Base-by-base conservation (phyloP, 192 early-diverging fungal genomes). In the Chytriomyces sp. region DNA sequence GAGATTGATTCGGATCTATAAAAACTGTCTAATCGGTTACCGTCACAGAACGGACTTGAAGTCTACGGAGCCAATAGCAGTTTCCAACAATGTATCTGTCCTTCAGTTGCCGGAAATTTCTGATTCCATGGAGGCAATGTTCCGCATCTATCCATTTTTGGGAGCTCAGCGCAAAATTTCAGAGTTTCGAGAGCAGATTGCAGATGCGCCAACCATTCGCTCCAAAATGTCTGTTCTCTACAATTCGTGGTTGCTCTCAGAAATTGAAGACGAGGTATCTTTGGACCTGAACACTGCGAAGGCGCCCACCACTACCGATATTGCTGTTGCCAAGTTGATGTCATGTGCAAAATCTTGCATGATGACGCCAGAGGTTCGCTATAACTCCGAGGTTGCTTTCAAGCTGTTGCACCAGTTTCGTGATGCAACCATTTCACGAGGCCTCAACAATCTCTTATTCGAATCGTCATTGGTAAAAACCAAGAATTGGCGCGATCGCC, bases 201-300 rank as follows among this genome's bases (percentile, higher is more conserved):
- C 52, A 5, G 65, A 59, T 19, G 54, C 28, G 36, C 31, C 30
- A 5, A 81, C 66, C 30, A 58, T 56, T 39, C 49, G 75, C 6
- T 32, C 54, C 4, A 78, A 65, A 41, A 81, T 81, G 80, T 60
- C 80, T 5, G 69, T 53, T 4, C 39, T 81, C 4, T 81, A 81
- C 62, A 66, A 52, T 31, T 33, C 39, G 26, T 22, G 64, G 10
- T 31, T 76, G 41, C 34, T 26, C 49, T 68, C 71, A 30, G 31
- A 39, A 69, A 53, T 60, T 17, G 59, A 64, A 7, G 37, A 64
- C 37, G 8, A 3, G 39, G 41, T 30, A 39, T 40, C 25, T 37
- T 40, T 39, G 22, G 59, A 61, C 22, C n/a, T n/a, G n/a, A n/a
- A n/a, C n/a, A n/a, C n/a, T n/a, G n/a, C n/a, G n/a, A n/a, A n/a